Evolutionary conservation across 2,329 filamentous ascomycete genomes (phyloP), one percentile per base, ranked within the genome.

Genomic region (Immersiporthe knoxdaviesiana): DNA sequence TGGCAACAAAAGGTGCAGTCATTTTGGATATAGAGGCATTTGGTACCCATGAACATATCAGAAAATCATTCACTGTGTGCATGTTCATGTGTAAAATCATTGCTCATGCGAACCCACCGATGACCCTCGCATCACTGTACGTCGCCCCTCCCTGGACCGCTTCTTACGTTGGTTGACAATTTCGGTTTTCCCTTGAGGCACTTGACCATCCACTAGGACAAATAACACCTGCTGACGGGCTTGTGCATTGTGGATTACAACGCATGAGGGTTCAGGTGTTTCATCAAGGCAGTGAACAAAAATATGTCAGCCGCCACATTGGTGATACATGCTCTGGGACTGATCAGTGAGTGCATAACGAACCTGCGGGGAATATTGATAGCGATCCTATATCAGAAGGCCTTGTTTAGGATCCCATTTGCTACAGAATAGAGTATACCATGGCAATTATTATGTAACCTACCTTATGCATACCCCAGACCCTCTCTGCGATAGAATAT

Each of bases 261-360:
- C 30, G 52, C 52, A 30, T 56, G 14, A 30, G 50, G 24, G 32
- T 37, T 37, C 32, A 59, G 56, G 18, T 59, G 56, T 35, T 59
- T 35, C 56, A 59, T 35, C 16, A 32, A 59, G 56, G 56, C 56
- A 37, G 56, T 59, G 56, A 56, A 27, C 52, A 18, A 14, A 37
- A 32, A 59, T 59, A 24, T 35, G 4, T 12, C 56, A 59, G 56
- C 56, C 30, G 10, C 18, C 56, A 35, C 35, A 35, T 35, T 39
- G 37, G 37, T 39, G 37, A 39, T 39, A 39, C 37, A 39, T 8
- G 7, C 37, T 39, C 37, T 18, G 30, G 4, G 56, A n/a, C 7
- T 37, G 32, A 10, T n/a, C 56, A 37, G 2, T n/a, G n/a, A n/a
- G 30, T 32, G 18, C 16, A 21, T 2, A 59, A 21, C 10, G 3